Base-by-base conservation (phyloP, 2,329 filamentous ascomycete species). In the Chaetomiaceae sp. region DNA sequence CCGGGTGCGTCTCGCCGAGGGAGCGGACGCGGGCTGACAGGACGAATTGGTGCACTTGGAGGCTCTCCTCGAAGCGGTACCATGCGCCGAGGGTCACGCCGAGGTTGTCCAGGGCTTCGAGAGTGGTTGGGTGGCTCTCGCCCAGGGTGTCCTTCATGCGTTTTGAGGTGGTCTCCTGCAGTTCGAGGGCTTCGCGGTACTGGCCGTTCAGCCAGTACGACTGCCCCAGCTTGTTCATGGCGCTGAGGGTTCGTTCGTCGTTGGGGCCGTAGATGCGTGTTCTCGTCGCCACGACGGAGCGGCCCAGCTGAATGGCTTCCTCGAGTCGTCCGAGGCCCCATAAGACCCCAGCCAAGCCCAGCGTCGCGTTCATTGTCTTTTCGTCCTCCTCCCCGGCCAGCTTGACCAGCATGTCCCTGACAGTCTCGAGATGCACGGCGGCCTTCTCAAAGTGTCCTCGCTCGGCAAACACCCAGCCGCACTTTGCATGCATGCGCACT, bases 161-260 rank as follows among this genome's bases (percentile, higher is more conserved):
- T 20, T 20, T 33, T 8, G 29, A 36, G 6, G 43, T 37, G 2
- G 14, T 37, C 19, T 27, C 44, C 17, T 46, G 43, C 20, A 47
- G 20, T 15, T 34, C 31, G n/a, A 47, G 31, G 9, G 44, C 44
- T 19, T 47, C 44, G 44, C 12, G 31, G 15, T 37, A 47, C 33
- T 47, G 44, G 12, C 44, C 44, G 31, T 47, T 47, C 11, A 47
- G 44, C 44, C 44, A 47, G 31, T 37, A 47, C 3, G 44, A 47
- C 44, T 47, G 31, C 1, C 44, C 44, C 22, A 47, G 44, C 9
- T 19, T 34, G 44, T 47, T 47, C 44, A 47, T 47, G 11, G 44
- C 31, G 11, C 14, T 3, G 31, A 47, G 31, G 7, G 31, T 47
- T 8, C 44, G 44, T 27, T 36, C 44, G 9, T 47, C 44, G 9